phyloP scores from a whole-genome alignment of 441 rosid species.

The Bruguiera hainesii region DNA sequence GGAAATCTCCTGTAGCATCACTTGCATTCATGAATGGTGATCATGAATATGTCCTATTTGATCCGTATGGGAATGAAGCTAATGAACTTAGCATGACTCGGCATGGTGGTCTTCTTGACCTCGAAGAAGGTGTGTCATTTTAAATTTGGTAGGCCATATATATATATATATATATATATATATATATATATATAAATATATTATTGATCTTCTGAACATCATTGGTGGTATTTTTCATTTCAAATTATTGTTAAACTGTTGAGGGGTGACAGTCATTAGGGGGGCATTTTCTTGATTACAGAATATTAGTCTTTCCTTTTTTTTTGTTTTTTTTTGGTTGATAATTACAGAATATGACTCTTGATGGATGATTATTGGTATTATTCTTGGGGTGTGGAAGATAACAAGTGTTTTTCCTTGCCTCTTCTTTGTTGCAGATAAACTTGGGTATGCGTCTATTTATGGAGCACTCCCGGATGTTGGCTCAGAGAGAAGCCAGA shows the following conservation, averaged over 20 bases:
- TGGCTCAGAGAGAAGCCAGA: constrained; percentile 39
- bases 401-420: background rate
- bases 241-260: background rate
- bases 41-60: constrained; percentile 83
- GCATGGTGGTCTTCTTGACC: constrained; percentile 22
- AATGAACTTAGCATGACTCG: constrained; percentile 40
- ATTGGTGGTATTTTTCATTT: background rate
- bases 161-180: background rate
- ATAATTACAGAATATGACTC: background rate
- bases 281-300: too few species aligned
- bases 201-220: background rate
- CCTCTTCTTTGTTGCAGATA: constrained; percentile 30
- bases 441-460: constrained; percentile 67
- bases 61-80: constrained; percentile 55
- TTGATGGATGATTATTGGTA: too few species aligned
- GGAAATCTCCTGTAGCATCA: constrained; percentile 37
- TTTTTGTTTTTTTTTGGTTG: background rate
- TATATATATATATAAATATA: background rate
- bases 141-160: background rate
- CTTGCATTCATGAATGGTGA: constrained; percentile 74
- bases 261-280: background rate
- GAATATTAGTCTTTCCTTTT: background rate
- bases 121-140: constrained; percentile 47
- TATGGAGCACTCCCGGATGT: constrained; percentile 74
- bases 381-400: background rate